These are phyloP conservation scores for Luvunga scandens DNA, from an alignment of 345 rosid genomes.

Conservation along the genomic window DNA sequence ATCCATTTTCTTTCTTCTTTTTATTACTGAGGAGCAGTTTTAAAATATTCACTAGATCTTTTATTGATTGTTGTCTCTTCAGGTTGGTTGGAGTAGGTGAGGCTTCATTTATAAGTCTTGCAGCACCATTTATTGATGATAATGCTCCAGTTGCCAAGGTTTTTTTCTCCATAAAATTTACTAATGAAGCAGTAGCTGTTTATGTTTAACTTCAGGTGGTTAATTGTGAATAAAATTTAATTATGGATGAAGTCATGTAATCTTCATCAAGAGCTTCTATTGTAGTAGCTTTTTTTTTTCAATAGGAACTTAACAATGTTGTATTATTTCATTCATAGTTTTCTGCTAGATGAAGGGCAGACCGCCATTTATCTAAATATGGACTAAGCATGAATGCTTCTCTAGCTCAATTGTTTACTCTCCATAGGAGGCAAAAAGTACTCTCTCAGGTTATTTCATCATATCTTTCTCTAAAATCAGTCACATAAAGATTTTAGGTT, in stretches of 20 bases:
- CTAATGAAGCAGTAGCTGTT: background rate
- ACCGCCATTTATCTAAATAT: background rate
- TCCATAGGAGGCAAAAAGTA: background rate
- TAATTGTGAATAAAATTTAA: background rate
- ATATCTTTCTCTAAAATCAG: background rate
- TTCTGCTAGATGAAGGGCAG: background rate
- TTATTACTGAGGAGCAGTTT: background rate
- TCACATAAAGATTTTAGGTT: background rate
- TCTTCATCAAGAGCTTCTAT: background rate
- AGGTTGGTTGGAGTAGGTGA: conserved; percentile 99
- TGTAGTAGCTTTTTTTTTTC: background rate
- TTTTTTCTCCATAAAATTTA: conserved; percentile 1
- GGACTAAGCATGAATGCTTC: background rate
- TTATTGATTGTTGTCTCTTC: conserved; percentile 20
- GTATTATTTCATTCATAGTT: background rate
- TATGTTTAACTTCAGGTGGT: background rate
- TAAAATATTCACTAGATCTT: background rate
- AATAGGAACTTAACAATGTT: background rate
- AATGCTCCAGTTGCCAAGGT: conserved; percentile 89
- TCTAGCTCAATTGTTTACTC: background rate
- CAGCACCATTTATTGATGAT: conserved; percentile 96
- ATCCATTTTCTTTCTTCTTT: conserved; percentile 7
- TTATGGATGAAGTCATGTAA: background rate
- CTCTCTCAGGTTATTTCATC: background rate
- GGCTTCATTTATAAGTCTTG: conserved; percentile 96